Conservation (phyloP, 2,329 filamentous ascomycete species). For the Neurospora sp. region DNA sequence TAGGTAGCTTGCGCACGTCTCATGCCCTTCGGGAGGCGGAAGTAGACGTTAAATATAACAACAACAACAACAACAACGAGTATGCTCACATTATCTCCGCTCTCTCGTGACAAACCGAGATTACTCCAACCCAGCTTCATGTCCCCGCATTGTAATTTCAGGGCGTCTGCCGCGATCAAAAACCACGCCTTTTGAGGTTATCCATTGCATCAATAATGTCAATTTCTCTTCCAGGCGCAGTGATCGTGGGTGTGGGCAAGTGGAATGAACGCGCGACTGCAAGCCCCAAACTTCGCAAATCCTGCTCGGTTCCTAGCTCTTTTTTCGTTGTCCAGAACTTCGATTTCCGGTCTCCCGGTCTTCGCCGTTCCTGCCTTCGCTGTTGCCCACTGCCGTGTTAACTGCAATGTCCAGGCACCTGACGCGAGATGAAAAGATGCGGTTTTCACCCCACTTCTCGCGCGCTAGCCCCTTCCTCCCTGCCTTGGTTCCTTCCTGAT, state of each 20-base stretch:
- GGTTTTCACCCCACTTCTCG: neutral
- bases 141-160: neutral
- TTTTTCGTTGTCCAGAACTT: too few relatives aligned
- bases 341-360: too few relatives aligned
- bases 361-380: neutral
- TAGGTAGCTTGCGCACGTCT: too few relatives aligned
- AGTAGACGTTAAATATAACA: too few relatives aligned
- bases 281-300: too few relatives aligned
- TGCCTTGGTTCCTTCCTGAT: neutral
- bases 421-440: neutral
- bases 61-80: too few relatives aligned
- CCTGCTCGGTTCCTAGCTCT: too few relatives aligned
- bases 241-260: neutral
- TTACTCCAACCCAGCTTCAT: neutral
- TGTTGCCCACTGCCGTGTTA: neutral
- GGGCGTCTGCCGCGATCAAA: too few relatives aligned
- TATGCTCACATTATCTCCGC: neutral
- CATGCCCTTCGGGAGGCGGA: too few relatives aligned
- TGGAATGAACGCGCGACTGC: neutral
- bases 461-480: neutral
- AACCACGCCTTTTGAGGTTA: too few relatives aligned
- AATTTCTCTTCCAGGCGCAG: neutral
- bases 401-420: neutral
- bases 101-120: rapidly evolving
- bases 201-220: too few relatives aligned